Base-by-base conservation (phyloP, 1,284 basidiomycete species). In the Garcileccinum viscosum region DNA sequence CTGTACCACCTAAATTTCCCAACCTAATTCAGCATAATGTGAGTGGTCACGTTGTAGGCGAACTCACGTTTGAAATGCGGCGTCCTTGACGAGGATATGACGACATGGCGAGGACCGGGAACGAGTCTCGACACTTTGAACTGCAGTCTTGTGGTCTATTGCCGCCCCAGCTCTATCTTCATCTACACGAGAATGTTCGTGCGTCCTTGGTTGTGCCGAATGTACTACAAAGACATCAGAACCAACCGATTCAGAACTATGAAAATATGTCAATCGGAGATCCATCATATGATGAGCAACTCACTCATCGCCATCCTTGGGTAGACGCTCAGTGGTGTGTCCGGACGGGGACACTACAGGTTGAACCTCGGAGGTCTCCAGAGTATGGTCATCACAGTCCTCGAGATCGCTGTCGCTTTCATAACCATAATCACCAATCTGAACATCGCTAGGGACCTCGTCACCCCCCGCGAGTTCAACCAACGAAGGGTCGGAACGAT, bases 161-260 rank as follows among this genome's bases (percentile, higher is more conserved):
- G 37, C 27, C 11, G 69, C 64, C 24, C 30, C 5, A 8, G n/a
- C 12, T 11, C 17, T 12, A 33, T 19, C 35, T 42, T 35, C 53
- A 4, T 42, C 19, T 19, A 22, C 9, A 7, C 33, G 38, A 30
- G 61, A 42, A 14, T 5, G 24, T 56, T 19, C 30, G 5, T 42
- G 8, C 24, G 14, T 47, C 19, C 14, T 67, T 3, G 75, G 68
- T 7, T 72, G 66, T 40, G 73, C 76, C 3, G 69, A 63, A 30
- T 69, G 67, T 68, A 73, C 76, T 27, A 78, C 69, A 22, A 76
- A 77, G 66, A 71, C 66, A 14, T 77, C 76, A 0, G 74, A 77
- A 24, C 61, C 50, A 37, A 8, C 62, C 0, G 74, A 76, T 8
- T 75, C 74, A 8, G 68, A 68, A 24, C 53, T 73, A 22, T 69